Conservation (phyloP, 352 stramenopile genomes). For the Pythium grandisporangium region DNA sequence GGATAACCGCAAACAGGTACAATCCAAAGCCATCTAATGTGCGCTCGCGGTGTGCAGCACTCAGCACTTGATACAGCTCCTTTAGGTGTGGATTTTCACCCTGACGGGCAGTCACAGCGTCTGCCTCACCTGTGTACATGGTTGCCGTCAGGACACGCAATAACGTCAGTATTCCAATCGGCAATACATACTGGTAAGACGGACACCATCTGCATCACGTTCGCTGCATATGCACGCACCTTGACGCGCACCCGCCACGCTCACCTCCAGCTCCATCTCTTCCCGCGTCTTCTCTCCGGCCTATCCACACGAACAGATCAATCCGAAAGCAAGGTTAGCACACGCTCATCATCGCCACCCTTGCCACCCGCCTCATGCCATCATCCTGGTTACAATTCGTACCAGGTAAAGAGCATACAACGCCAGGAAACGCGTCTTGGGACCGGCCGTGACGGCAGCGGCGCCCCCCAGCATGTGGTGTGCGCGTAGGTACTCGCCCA, state of each 20-base stretch:
- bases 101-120: constrained; percentile 25
- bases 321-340: no score
- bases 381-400: background rate
- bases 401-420: constrained; percentile 74
- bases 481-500: constrained; percentile 65
- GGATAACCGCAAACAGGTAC: constrained; percentile 75
- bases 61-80: constrained; percentile 51
- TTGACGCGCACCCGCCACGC: constrained; percentile 33
- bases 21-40: constrained; percentile 64
- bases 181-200: no score
- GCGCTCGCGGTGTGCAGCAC: constrained; percentile 32
- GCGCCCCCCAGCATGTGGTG: constrained; percentile 34
- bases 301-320: constrained; percentile 15
- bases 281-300: constrained; percentile 78
- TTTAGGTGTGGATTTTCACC: constrained; percentile 64
- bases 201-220: no score
- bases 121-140: constrained; percentile 4
- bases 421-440: constrained; percentile 54
- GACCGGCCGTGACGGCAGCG: background rate
- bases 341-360: no score
- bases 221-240: no score
- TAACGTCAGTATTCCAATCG: no score
- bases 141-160: no score
- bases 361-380: background rate
- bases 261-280: constrained; percentile 67